phyloP scores from a whole-genome alignment of 148 eudicot genomes.

The Simmondsia chinensis region DNA sequence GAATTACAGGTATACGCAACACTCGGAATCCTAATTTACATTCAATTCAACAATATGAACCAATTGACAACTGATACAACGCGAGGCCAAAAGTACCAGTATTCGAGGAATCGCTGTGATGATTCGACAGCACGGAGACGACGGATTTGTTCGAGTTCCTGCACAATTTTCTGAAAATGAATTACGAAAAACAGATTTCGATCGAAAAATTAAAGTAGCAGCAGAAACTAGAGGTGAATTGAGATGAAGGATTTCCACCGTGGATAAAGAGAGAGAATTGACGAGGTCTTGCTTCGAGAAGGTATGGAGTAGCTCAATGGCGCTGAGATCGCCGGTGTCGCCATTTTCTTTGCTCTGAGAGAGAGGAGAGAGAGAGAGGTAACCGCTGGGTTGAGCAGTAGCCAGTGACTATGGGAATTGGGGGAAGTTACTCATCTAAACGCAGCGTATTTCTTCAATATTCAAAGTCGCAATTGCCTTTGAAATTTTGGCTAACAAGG shows the following conservation, averaged over 20 bases:
- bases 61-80: too few relatives aligned
- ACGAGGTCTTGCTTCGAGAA: slow-evolving; percentile 6
- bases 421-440: too few relatives aligned
- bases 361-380: slow-evolving; percentile 8
- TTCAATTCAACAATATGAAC: too few relatives aligned
- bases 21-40: too few relatives aligned
- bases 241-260: slow-evolving; percentile 12
- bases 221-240: background rate
- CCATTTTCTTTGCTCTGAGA: slow-evolving; percentile 17
- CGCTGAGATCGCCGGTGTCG: slow-evolving; percentile 36
- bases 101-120: slow-evolving; percentile 23
- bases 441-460: too few relatives aligned
- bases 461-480: too few relatives aligned
- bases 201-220: background rate
- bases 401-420: slow-evolving; percentile 7
- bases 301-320: slow-evolving; percentile 18
- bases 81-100: too few relatives aligned
- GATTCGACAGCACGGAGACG: slow-evolving; percentile 25
- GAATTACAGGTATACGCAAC: too few relatives aligned
- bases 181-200: background rate
- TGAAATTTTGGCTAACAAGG: too few relatives aligned
- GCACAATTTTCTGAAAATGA: too few relatives aligned
- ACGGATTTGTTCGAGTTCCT: slow-evolving; percentile 22
- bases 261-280: slow-evolving; percentile 8
- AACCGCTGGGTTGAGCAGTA: too few relatives aligned